Evolutionary conservation across 306 rosid genomes (phyloP), one percentile per base, ranked within the genome.

Genomic region (Sesbania bispinosa): DNA sequence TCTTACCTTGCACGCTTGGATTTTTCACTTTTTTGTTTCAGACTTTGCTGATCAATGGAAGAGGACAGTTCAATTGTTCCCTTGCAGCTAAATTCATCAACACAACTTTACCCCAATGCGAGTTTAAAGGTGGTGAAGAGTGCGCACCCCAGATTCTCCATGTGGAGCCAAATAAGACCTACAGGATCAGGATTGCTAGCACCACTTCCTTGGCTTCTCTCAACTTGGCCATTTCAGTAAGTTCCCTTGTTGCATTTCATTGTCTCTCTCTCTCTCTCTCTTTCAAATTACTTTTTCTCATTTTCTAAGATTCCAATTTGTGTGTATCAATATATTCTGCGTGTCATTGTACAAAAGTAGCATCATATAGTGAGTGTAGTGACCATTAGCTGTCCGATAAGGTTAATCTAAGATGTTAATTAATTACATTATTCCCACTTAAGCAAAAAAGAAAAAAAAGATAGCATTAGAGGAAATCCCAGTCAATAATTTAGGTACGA

Each of bases 181-280:
- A 90, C 16, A 75, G 98, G 48, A 77, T 93, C 6, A 88, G 98
- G 24, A 73, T 93, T 54, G 84, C 98, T 18, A 93, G 98, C 23
- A 64, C 90, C 67, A 93, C 98, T 20, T 83, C 97, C n/a, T 38
- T 88, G n/a, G 89, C 93, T 50, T 71, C 97, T 0, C 93, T 93
- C 81, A 93, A 84, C 84, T 77, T 93, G 62, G 96, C 92, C 86
- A 87, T 93, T 76, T 86, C 83, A 47, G 91, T 93, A 62, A 78
- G 82, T 76, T 16, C 7, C 32, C 6, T 46, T 16, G 13, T 52
- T 69, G n/a, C 33, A 59, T 45, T 62, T 33, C 27, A 35, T 10
- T 48, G 0, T 51, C 42, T 23, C 14, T 21, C 0, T 39, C 6
- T n/a, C n/a, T n/a, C n/a, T n/a, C n/a, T n/a, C n/a, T n/a, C n/a